Percentiles rank a stretch among this genome's conserved stretches.
These are phyloP conservation scores for Pleurotus tuoliensis DNA, from an alignment of 768 basidiomycete species.

Conservation along the genomic window DNA sequence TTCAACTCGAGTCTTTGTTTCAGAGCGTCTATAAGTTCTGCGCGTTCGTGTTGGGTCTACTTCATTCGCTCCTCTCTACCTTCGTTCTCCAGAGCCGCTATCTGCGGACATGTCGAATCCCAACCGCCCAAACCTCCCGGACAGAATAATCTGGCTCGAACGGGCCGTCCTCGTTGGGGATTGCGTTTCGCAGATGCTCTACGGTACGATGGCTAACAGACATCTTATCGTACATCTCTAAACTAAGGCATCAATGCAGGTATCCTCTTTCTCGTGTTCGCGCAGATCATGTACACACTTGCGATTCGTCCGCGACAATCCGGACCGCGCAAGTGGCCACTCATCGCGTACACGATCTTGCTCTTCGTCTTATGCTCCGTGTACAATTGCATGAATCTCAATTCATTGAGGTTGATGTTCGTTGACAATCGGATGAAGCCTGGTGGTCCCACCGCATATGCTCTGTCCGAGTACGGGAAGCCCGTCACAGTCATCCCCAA, in stretches of 20 bases:
- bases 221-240: too few relatives aligned
- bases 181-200: constrained; percentile 11
- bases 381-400: constrained; percentile 23
- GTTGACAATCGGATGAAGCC: constrained; percentile 24
- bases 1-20: constrained; percentile 4
- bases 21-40: constrained; percentile 6
- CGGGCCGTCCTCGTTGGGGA: constrained; percentile 8
- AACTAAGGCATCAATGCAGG: constrained; percentile 5
- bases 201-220: background rate
- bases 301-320: constrained; percentile 5
- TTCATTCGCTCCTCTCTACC: background rate
- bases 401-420: constrained; percentile 22
- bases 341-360: constrained; percentile 20
- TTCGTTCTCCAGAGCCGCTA: background rate
- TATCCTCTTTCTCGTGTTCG: constrained; percentile 6
- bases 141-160: constrained; percentile 8
- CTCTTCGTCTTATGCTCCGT: constrained; percentile 23
- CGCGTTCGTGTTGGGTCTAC: background rate
- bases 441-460: constrained; percentile 22
- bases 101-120: constrained; percentile 8
- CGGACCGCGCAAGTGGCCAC: constrained; percentile 16
- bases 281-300: constrained; percentile 10
- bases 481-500: constrained; percentile 7
- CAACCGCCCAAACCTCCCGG: constrained; percentile 11
- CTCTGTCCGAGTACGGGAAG: constrained; percentile 10